Conservation (phyloP, 768 basidiomycete species). For the Rhizopogon rudus region DNA sequence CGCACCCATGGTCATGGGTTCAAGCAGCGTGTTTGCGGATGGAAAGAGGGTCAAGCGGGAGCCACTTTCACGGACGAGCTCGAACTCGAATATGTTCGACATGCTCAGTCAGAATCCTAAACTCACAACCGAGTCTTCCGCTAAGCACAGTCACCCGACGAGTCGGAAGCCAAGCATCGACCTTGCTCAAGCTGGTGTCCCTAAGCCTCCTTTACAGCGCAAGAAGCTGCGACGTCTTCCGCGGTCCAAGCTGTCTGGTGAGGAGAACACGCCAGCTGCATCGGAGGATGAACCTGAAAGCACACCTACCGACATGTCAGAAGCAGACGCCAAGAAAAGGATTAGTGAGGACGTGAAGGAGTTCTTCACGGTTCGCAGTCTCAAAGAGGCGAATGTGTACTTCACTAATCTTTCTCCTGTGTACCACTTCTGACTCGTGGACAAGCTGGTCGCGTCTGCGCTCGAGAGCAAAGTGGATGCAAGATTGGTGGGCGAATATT, state of each 20-base stretch:
- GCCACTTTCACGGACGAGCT: no score
- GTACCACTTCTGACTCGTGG: slow-evolving; percentile 64
- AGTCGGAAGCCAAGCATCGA: slow-evolving; percentile 34
- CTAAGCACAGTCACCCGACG: no score
- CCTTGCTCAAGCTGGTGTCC: slow-evolving; percentile 36
- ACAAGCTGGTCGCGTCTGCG: slow-evolving; percentile 67
- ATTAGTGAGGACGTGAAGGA: slow-evolving; percentile 81
- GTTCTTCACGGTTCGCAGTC: slow-evolving; percentile 77
- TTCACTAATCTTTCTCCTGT: slow-evolving; percentile 67
- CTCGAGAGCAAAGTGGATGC: slow-evolving; percentile 84
- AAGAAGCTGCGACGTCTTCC: slow-evolving; percentile 73
- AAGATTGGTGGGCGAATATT: slow-evolving; percentile 71
- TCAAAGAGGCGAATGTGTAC: slow-evolving; percentile 86
- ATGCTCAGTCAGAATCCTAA: no score
- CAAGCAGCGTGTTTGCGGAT: no score
- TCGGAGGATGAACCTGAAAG: no score
- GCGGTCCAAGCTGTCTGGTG: slow-evolving; percentile 25
- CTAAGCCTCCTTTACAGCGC: slow-evolving; percentile 42
- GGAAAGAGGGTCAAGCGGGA: no score
- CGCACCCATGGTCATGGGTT: no score
- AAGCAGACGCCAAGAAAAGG: slow-evolving; percentile 61
- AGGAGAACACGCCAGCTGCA: no score
- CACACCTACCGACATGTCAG: slow-evolving; percentile 27
- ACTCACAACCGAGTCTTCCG: no score
- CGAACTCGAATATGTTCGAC: no score